Base-by-base conservation (phyloP, 805 yeast genomes). In the Candida nanaspora region DNA sequence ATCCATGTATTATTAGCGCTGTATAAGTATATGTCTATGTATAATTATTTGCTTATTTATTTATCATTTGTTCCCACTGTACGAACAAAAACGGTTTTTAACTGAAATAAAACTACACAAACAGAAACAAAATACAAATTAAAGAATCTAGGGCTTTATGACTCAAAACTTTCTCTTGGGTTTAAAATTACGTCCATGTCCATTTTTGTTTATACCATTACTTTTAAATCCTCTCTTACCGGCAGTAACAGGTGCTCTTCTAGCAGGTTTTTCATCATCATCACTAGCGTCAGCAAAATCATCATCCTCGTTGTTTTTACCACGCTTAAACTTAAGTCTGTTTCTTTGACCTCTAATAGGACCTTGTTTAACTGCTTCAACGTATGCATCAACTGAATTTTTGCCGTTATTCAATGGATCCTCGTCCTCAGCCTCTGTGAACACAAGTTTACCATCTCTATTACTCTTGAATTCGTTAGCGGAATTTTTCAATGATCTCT, bases 321-420 rank as follows among this genome's bases (percentile, higher is more conserved):
- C 73, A 59, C 82, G 79, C 65, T 83, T 86, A 68, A 78, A 91
- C 65, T 88, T 91, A 72, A 91, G 76, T 66, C 79, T 87, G 63
- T 89, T 89, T 67, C 78, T 79, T 69, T 86, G 96, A 43, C 97
- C 96, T 63, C 96, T 82, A 3, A 88, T 79, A 25, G 98, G 98
- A 20, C 93, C 97, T 52, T 83, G 85, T 60, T 78, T 82, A 20
- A 93, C 87, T 6, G 98, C 98, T 46, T 88, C 96, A 49, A 88
- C 76, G 59, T 93, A 93, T 0, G 97, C 98, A 56, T 85, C 85
- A 48, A 91, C 76, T 15, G 96, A 95, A 35, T 68, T 65, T 22
- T 63, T 62, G 20, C 65, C 64, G 4, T 72, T 65, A 31, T 69
- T 63, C 44, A 72, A 57, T 42, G 72, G 76, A 52, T 77, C 82